Percentiles rank a stretch among this genome's conserved stretches.
phyloP scores from a whole-genome alignment of 2,329 filamentous ascomycete species.

The Aureobasidium mangrovei region DNA sequence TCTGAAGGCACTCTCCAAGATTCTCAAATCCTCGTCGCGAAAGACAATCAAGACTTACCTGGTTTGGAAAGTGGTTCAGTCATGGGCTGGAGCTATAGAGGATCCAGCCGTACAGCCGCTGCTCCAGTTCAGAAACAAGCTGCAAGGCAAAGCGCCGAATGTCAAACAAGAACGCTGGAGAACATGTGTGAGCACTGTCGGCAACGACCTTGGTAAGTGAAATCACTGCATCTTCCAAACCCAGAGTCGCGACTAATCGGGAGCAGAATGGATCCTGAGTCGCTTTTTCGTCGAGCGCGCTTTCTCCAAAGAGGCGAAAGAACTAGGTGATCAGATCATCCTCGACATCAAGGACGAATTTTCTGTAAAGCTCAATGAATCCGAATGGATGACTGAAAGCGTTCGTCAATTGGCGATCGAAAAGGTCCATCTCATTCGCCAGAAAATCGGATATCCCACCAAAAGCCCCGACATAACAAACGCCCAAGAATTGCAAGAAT shows the following conservation, averaged over 20 bases:
- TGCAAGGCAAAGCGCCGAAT: slow-evolving; percentile 51
- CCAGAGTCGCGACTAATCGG: background rate
- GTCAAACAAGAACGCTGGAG: slow-evolving; percentile 58
- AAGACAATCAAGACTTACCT: slow-evolving; percentile 55
- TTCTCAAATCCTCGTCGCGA: slow-evolving; percentile 45
- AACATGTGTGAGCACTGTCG: slow-evolving; percentile 51
- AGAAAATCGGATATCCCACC: slow-evolving; percentile 61
- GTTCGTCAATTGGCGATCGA: slow-evolving; percentile 52
- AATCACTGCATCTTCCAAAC: too few species aligned
- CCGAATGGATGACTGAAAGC: slow-evolving; percentile 56
- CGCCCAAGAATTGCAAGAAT: slow-evolving; percentile 45
- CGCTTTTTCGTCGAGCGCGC: slow-evolving; percentile 62
- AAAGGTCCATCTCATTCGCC: slow-evolving; percentile 58
- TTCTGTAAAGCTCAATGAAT: slow-evolving; percentile 48
- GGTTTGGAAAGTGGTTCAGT: slow-evolving; percentile 53
- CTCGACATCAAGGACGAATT: slow-evolving; percentile 61
- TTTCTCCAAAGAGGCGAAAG: slow-evolving; percentile 57
- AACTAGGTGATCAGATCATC: slow-evolving; percentile 61
- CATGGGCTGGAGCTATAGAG: slow-evolving; percentile 47
- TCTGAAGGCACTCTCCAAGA: slow-evolving; percentile 47
- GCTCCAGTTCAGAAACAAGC: slow-evolving; percentile 49
- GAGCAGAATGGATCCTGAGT: slow-evolving; percentile 52
- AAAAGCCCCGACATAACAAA: slow-evolving; percentile 41
- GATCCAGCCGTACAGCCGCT: slow-evolving; percentile 52
- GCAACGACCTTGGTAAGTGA: slow-evolving; percentile 42